A percentile compares a stretch with the other conserved stretches of the same genome.
phyloP scores from a whole-genome alignment of 768 basidiomycete species.

The Dacryopinax primogenitus region DNA sequence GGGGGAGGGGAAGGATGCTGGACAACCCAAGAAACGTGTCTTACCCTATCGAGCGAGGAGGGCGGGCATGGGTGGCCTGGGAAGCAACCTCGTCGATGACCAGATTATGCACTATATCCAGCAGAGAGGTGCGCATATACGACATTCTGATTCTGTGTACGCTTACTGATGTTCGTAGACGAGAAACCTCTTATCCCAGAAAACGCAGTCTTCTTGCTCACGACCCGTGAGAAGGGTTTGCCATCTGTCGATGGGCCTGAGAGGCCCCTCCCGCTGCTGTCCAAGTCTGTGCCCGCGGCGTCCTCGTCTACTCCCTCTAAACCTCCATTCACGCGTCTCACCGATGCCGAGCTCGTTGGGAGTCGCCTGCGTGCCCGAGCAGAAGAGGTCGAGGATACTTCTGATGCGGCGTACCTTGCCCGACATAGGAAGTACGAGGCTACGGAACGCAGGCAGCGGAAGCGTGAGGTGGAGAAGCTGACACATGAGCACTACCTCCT shows the following conservation, averaged over 20 bases:
- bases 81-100: constrained; percentile 63
- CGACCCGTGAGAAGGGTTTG: constrained; percentile 50
- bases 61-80: constrained; percentile 61
- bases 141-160: neutral
- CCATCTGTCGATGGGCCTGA: constrained; percentile 20
- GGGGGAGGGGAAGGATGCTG: constrained; percentile 13
- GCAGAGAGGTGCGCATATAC: constrained; percentile 51
- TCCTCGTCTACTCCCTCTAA: constrained; percentile 29
- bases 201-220: constrained; percentile 53
- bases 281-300: constrained; percentile 15
- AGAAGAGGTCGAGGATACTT: constrained; percentile 50
- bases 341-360: constrained; percentile 43
- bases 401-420: constrained; percentile 67
- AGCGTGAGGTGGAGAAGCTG: constrained; percentile 83
- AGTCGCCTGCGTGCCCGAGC: constrained; percentile 55
- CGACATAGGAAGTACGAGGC: constrained; percentile 77
- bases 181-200: constrained; percentile 58
- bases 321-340: constrained; percentile 35
- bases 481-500: constrained; percentile 87
- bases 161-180: constrained; percentile 34
- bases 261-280: constrained; percentile 2
- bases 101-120: constrained; percentile 74
- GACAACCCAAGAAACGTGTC: constrained; percentile 43
- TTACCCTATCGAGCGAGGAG: constrained; percentile 69
- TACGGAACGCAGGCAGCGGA: constrained; percentile 71